These are phyloP conservation scores for Coemansia sp. DNA, from an alignment of 371 early-diverging fungal species.

Conservation along the genomic window DNA sequence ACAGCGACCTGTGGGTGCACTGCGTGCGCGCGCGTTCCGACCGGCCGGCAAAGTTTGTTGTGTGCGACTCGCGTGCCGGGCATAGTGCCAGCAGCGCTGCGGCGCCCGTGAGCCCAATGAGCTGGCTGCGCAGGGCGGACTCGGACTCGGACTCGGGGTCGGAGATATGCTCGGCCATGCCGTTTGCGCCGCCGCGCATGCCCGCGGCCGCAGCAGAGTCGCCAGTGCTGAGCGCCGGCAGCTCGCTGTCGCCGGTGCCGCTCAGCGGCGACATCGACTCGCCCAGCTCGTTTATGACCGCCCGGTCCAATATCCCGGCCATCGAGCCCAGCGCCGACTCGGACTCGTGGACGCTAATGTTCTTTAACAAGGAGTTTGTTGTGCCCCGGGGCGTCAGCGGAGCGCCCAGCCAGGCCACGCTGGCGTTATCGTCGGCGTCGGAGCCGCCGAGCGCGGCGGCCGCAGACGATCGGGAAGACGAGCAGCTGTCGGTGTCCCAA, in stretches of 20 bases:
- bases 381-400: slow-evolving; percentile 14
- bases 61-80: slow-evolving; percentile 1
- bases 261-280: slow-evolving; percentile 5
- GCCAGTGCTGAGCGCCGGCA: neutral
- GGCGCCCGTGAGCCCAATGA: neutral
- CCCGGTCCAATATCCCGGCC: slow-evolving; percentile 4
- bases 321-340: slow-evolving; percentile 1
- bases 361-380: slow-evolving; percentile 47
- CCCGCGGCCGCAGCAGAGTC: slow-evolving; percentile 1
- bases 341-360: slow-evolving; percentile 51
- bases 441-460: neutral
- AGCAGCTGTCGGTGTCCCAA: neutral
- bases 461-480: too few relatives aligned
- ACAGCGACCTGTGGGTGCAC: slow-evolving; percentile 24
- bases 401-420: slow-evolving; percentile 9
- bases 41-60: slow-evolving; percentile 16
- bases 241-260: slow-evolving; percentile 3
- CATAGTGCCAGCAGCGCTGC: neutral
- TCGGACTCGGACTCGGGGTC: slow-evolving; percentile 20
- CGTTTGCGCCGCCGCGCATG: slow-evolving; percentile 7
- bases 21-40: slow-evolving; percentile 12
- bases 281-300: slow-evolving; percentile 31
- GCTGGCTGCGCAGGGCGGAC: neutral
- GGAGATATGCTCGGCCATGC: slow-evolving; percentile 15
- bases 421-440: neutral